Percentiles rank a stretch among this genome's conserved stretches.
These are phyloP conservation scores for Corniculantispora saksenae DNA, from an alignment of 2,329 filamentous ascomycete species.

Conservation along the genomic window DNA sequence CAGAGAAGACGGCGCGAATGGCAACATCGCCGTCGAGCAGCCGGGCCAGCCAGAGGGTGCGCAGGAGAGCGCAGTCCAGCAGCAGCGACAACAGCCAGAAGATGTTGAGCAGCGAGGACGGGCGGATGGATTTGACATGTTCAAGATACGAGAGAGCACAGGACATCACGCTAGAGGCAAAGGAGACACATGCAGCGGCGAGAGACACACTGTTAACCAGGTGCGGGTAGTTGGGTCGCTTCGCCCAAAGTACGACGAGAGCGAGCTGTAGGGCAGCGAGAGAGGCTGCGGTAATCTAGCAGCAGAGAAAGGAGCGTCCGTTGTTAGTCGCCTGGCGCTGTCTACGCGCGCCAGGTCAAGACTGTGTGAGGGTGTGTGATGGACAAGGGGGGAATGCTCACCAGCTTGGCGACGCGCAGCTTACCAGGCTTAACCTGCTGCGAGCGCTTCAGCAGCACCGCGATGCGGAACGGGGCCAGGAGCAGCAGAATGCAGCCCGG, in stretches of 20 bases:
- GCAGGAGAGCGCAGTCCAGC: conserved; percentile 36
- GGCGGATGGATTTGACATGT: conserved; percentile 33
- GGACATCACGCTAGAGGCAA: conserved; percentile 34
- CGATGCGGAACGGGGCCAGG: conserved; percentile 33
- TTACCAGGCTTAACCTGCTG: conserved; percentile 28
- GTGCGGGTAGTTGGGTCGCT: conserved; percentile 10
- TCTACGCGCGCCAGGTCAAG: background rate
- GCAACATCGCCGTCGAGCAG: conserved; percentile 29
- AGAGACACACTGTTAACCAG: conserved; percentile 31
- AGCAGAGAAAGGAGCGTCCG: background rate
- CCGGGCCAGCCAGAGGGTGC: conserved; percentile 36
- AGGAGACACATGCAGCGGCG: conserved; percentile 34
- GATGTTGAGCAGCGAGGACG: conserved; percentile 34
- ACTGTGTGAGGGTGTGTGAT: too few relatives aligned
- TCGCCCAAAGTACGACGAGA: conserved; percentile 36
- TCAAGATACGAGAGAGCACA: conserved; percentile 35
- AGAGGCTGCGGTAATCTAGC: conserved; percentile 27
- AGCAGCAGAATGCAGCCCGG: conserved; percentile 35
- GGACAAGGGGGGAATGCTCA: conserved; percentile 19
- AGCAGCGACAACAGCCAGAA: conserved; percentile 38
- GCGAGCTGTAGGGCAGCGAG: conserved; percentile 36
- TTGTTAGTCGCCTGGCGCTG: background rate
- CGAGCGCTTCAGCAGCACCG: conserved; percentile 28
- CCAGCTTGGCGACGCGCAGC: conserved; percentile 31
- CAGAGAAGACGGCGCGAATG: conserved; percentile 37